Evolutionary conservation across 2,329 filamentous ascomycete genomes (phyloP), one percentile per base, ranked within the genome.

Genomic region (Colletotrichum truncatum): DNA sequence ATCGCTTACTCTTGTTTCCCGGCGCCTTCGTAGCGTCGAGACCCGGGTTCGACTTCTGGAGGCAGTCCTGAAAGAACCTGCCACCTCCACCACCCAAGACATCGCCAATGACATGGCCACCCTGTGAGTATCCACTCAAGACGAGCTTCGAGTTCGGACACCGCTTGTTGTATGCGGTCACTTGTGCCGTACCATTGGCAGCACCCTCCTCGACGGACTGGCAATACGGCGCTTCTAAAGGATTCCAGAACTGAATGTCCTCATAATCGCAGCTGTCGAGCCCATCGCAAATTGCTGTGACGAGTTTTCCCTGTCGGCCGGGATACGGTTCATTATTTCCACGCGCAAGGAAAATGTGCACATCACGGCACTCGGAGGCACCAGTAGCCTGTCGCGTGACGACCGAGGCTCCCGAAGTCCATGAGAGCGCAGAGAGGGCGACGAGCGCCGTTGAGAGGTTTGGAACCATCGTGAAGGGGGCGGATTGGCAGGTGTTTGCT

Each of bases 81-180:
- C 77, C 77, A 18, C 76, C 76, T 10, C 75, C 75, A 9, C 74
- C 74, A 41, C 73, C 75, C 6, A 79, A 67, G 25, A 80, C 72
- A 64, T 78, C 78, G 43, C 77, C 73, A 16, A 78, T 67, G 11
- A 82, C 73, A 2, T 80, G 77, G 2, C 72, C 75, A 48, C 80
- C 80, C 64, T 82, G 77, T 2, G 76, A 79, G 67, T 80, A 82
- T 0, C 80, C 80, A 64, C 76, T 78, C 28, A 82, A 54, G 6
- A 82, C 78, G 11, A 82, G 73, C 64, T 76, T 79, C 21, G 78
- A 65, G 36, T 78, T 66, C 14, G 80, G 80, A 60, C 80, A 83
- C 14, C 72, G 71, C 67, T 75, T 70, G 68, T 75, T 75, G 68
- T 82, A 82, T 0, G 73, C 75, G 6, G 72, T 74, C 65, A 83